Evolutionary conservation across 164 flowering plant species (phyloP).

Genomic region (Houttuynia cordata): DNA sequence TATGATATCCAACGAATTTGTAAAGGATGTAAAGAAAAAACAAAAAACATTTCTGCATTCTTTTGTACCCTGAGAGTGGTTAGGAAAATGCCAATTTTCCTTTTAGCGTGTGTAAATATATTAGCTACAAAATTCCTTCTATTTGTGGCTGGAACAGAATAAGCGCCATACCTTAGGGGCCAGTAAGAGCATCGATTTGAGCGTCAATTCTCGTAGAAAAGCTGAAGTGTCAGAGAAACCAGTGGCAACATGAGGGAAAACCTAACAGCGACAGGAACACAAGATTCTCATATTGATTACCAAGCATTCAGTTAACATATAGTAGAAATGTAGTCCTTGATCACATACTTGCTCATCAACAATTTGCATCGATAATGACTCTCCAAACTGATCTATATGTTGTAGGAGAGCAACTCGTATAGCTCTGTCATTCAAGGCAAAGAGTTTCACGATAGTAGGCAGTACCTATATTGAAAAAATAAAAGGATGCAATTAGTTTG

Average conservation of each 20-base stretch:
- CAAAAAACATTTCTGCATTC: no score
- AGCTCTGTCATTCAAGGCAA: conserved; percentile 82
- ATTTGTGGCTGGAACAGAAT: neutral
- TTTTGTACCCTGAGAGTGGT: no score
- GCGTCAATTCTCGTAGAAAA: conserved; percentile 88
- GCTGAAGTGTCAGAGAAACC: conserved; percentile 94
- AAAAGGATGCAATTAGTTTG: neutral
- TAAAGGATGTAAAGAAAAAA: no score
- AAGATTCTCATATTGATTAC: no score
- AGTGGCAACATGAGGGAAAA: conserved; percentile 86
- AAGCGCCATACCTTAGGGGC: conserved; percentile 76
- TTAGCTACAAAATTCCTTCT: neutral
- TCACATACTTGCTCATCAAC: conserved; percentile 92
- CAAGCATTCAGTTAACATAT: no score
- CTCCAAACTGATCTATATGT: conserved; percentile 94
- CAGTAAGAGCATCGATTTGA: conserved; percentile 89
- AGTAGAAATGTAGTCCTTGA: conserved; percentile 1
- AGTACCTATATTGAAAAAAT: conserved; percentile 41
- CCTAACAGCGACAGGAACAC: conserved; percentile 31
- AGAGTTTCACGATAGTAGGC: conserved; percentile 88
- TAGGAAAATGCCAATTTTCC: no score
- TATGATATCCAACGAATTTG: no score
- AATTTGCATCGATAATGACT: conserved; percentile 72
- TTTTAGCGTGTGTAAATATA: neutral
- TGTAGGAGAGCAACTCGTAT: conserved; percentile 82